Base-by-base conservation (phyloP, 306 rosid species). In the Rosa chinensis region DNA sequence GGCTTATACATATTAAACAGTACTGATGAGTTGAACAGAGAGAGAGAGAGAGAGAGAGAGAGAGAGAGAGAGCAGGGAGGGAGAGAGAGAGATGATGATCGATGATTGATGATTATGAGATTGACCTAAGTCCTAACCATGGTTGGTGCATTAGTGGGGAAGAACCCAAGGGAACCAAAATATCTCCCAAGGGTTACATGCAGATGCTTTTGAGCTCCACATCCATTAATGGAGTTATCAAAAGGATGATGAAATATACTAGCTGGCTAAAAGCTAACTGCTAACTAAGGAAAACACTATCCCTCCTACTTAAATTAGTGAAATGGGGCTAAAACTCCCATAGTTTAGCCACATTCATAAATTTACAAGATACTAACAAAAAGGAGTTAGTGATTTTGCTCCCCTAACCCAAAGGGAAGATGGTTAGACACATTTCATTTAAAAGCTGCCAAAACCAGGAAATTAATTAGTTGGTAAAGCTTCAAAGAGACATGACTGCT, bases 121-220 rank as follows among this genome's bases (percentile, higher is more conserved):
- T 80, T 86, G 87, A 89, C 97, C 95, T 86, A 89, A 80, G 97
- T 90, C 97, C 98, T 95, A 95, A 95, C 99, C 99, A 95, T 95
- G 99, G 99, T 92, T 92, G 92, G 92, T 87, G 91, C 75, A 85
- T 86, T 85, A 92, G 89, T 89, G 88, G 87, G 87, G 86, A 83
- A 74, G 87, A 80, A 88, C 89, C 98, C 91, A 87, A 87, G 93
- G 99, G 97, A 91, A 91, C 83, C 99, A 84, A 95, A 95, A 95
- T 91, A 92, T 89, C 85, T 91, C 97, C 97, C 97, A 2, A 72
- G 89, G 88, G 89, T 83, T 79, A 78, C 86, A 90, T 92, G 97
- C 97, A 95, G 71, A 85, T 90, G 89, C 76, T 80, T 89, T 90
- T 88, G 92, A 93, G 87, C 82, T 85, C 94, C 84, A 89, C 90